phyloP scores from a whole-genome alignment of 1,139 yeast species.

The Blastobotrys serpentis region DNA sequence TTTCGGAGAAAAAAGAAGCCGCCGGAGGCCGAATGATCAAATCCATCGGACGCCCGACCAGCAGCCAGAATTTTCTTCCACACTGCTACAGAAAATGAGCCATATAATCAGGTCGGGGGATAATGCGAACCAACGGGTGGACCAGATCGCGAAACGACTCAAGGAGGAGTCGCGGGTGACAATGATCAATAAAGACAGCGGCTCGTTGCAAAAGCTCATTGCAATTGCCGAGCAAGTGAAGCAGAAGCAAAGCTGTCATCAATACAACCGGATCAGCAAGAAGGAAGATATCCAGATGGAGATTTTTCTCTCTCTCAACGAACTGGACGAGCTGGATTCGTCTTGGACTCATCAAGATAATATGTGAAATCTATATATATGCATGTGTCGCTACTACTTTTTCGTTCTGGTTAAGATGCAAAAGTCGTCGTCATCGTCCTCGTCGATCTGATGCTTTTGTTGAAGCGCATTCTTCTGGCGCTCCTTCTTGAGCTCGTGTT shows the following conservation, averaged over 20 bases:
- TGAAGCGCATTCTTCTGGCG: not conserved
- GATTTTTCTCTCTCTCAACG: not conserved
- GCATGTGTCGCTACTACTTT: not conserved
- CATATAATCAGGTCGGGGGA: conserved; percentile 22
- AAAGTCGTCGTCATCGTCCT: conserved; percentile 7
- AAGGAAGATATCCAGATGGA: not conserved
- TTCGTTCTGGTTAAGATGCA: conserved; percentile 1
- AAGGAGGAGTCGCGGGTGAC: not conserved
- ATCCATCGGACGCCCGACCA: too few relatives aligned
- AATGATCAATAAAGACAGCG: conserved; percentile 15
- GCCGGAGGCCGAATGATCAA: too few relatives aligned
- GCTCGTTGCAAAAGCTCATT: conserved; percentile 29
- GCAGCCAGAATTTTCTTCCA: too few relatives aligned
- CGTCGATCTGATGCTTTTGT: not conserved
- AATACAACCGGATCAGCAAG: conserved; percentile 23
- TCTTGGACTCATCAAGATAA: conserved; percentile 8
- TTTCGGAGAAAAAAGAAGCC: too few relatives aligned
- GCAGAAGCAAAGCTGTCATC: conserved; percentile 21
- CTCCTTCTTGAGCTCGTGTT: not conserved
- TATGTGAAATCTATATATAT: not conserved
- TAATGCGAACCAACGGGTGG: conserved; percentile 19
- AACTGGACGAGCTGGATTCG: not conserved
- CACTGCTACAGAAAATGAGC: not conserved
- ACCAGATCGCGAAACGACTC: conserved; percentile 12
- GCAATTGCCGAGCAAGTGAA: conserved; percentile 32